Evolutionary conservation across 106 monocot species (phyloP), one percentile per base, ranked within the genome.

Genomic region (Apostasia ramifera): DNA sequence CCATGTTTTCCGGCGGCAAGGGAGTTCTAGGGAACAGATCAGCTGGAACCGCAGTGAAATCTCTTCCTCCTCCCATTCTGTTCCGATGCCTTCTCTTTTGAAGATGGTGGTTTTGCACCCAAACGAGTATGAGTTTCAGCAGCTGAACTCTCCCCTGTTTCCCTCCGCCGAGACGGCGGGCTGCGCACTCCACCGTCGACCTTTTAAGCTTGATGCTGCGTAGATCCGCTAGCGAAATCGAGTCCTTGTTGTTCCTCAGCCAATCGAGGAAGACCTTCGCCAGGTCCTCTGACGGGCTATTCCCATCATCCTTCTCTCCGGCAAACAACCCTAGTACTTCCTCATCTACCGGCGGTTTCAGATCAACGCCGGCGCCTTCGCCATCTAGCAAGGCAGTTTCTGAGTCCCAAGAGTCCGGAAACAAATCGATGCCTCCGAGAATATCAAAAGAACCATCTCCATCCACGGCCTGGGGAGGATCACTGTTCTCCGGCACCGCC

Each of bases 81-180:
- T 13, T 2, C 7, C 37, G 72, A 1, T 53, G 57, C 8, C 81
- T 73, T 66, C 73, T 81, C 58, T 80, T 82, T 55, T 87, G 78
- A 40, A 98, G 79, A 59, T 98, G 97, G 77, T 92, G 53, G 79
- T 81, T 83, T 73, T 98, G 97, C 2, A 98, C 92, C 97, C 92
- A 98, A 7, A 87, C 9, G 3, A 98, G 83, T 13, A 98, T 93
- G 40, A 98, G 90, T 71, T 90, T 92, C 26, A 98, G 70, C 39
- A 98, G 80, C 75, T 98, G 82, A 66, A 71, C 79, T 69, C 74
- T 78, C 40, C 85, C 97, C 4, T 86, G 78, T 14, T 70, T 78
- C 0, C 84, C 84, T 0, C 86, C 84, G 8, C 97, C 97, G n/a
- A 98, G 90, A 0, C 84, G 71, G 3, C 74, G 73, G 0, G 82